Conservation (phyloP, 2,329 filamentous ascomycete genomes). For the Ophiosphaerella herpotricha region DNA sequence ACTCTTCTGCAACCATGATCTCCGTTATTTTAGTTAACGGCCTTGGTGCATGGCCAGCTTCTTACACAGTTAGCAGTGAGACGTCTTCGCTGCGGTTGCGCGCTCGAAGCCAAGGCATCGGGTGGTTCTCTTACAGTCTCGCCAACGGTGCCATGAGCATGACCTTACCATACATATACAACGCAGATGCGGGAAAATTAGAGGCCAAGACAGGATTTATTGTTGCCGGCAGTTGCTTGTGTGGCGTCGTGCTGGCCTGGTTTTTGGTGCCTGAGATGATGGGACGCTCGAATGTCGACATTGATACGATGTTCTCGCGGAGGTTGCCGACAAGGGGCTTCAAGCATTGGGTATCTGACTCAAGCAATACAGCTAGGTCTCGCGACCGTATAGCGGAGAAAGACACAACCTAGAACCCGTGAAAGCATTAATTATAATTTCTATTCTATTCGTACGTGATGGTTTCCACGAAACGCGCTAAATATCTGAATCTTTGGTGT, state of each 20-base stretch:
- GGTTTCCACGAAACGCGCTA: too few species aligned
- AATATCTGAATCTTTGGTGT: too few species aligned
- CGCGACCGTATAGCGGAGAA: too few species aligned
- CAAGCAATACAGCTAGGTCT: too few species aligned
- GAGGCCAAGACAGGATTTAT: conserved; percentile 48
- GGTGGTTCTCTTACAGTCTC: background rate
- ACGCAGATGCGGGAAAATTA: conserved; percentile 44
- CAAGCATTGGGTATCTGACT: background rate
- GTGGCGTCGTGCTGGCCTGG: background rate
- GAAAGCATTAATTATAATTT: too few species aligned
- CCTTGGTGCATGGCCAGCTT: conserved; percentile 44
- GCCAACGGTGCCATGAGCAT: conserved; percentile 2
- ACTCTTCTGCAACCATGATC: conserved; percentile 9
- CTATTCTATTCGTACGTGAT: too few species aligned
- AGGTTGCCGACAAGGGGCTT: background rate
- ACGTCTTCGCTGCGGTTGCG: conserved; percentile 4
- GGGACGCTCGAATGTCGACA: background rate
- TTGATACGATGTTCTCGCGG: background rate
- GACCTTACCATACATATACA: conserved; percentile 43
- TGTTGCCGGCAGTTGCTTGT: conserved; percentile 32
- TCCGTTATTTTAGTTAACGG: conserved; percentile 37
- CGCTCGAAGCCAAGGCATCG: conserved; percentile 2
- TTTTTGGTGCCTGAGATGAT: background rate
- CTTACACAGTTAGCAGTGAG: conserved; percentile 36
- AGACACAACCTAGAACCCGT: too few species aligned